Conservation (phyloP, 2,329 filamentous ascomycete genomes). For the Fusarium burgessii region DNA sequence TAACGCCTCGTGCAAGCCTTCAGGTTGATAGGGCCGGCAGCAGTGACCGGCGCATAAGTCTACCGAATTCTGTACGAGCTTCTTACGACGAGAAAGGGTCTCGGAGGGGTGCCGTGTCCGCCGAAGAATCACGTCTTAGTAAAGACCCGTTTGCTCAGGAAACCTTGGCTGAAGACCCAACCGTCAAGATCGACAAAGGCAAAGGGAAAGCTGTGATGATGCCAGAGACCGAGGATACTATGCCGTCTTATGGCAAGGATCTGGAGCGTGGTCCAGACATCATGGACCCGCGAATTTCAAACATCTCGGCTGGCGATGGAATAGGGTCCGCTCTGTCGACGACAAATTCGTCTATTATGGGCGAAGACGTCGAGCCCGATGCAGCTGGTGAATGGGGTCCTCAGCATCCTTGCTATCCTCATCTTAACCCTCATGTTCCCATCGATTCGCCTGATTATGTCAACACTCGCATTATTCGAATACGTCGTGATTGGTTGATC, state of each 20-base stretch:
- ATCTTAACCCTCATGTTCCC: constrained; percentile 91
- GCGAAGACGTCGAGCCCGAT: constrained; percentile 73
- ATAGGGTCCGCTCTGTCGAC: constrained; percentile 68
- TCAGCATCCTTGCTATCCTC: constrained; percentile 92
- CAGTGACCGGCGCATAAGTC: constrained; percentile 62
- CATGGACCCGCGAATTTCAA: constrained; percentile 60
- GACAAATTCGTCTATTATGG: constrained; percentile 71
- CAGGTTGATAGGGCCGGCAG: constrained; percentile 62
- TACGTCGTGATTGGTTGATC: constrained; percentile 91
- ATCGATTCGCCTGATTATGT: constrained; percentile 78
- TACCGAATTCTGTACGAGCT: constrained; percentile 65
- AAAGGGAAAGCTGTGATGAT: constrained; percentile 64
- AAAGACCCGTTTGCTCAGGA: constrained; percentile 24
- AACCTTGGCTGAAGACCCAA: constrained; percentile 23
- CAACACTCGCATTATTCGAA: constrained; percentile 88
- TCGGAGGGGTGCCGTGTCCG: constrained; percentile 49
- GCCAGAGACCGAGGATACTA: constrained; percentile 51
- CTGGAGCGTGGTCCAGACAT: constrained; percentile 66
- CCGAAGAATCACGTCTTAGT: constrained; percentile 32
- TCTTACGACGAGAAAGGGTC: constrained; percentile 65
- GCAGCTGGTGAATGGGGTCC: constrained; percentile 90
- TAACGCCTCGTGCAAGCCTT: constrained; percentile 61
- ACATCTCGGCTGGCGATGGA: constrained; percentile 61
- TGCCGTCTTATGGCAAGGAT: constrained; percentile 61
- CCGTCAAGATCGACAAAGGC: constrained; percentile 59